Evolutionary conservation across 441 rosid species (phyloP), one percentile per base, ranked within the genome.

Genomic region (Populus tomentosa): DNA sequence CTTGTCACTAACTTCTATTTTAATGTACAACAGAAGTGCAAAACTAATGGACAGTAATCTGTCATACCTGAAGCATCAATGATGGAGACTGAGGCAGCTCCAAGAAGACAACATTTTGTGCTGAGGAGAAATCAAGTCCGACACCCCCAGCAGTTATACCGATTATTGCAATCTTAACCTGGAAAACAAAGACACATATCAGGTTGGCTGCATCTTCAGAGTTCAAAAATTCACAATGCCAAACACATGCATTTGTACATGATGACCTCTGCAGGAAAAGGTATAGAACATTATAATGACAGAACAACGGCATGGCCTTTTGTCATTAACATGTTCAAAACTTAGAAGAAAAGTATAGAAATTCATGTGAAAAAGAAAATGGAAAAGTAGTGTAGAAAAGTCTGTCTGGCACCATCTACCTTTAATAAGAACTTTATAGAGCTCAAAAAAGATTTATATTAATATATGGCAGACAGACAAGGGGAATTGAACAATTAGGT

Each of bases 131-230:
- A 87, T 95, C 88, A 76, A 95, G 97, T 82, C 99, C 98, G 79
- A 92, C 95, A 61, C 99, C 98, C 14, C 97, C 99, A 46, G 99
- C 99, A 76, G 91, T 92, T 84, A 90, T 80, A 33, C 99, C 98
- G 85, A 95, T 89, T 79, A 95, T 89, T 75, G 99, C 98, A 83
- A 95, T 81, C 84, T 90, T 92, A 64, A 90, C 88, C 99, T 94
- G 85, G 79, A 72, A 42, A 82, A 80, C 7, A 67, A 77, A 56
- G 30, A 73, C 23, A 76, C 67, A 6, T 28, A 30, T 67, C 66
- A 68, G 42, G 70, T 66, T 50, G 16, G 14, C 26, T 63, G 64
- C 73, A 40, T 50, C 23, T 56, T 69, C 24, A 71, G 66, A 10
- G 6, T 38, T n/a, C 16, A 71, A 33, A 26, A 46, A 3, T 21